A percentile compares a stretch with the other conserved stretches of the same genome.
phyloP scores from a whole-genome alignment of 2,329 filamentous ascomycete species.

The Fusarium sp. region DNA sequence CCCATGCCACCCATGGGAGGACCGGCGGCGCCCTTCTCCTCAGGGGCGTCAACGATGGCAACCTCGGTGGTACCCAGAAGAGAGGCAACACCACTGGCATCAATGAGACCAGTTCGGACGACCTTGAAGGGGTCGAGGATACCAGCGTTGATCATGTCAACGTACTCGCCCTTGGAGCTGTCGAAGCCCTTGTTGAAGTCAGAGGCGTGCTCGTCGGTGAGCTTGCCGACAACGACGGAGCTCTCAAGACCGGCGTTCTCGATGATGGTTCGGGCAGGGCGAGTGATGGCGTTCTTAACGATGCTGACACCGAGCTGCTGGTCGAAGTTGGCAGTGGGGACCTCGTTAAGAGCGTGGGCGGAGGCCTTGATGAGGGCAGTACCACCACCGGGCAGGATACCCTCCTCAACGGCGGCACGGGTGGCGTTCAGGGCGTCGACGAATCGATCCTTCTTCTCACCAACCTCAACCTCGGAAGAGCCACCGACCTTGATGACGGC shows the following conservation, averaged over 20 bases:
- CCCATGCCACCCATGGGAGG: slow-evolving; percentile 73
- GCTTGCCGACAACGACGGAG: slow-evolving; percentile 96
- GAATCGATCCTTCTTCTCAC: slow-evolving; percentile 99
- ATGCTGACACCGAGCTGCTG: slow-evolving; percentile 98
- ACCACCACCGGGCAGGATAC: slow-evolving; percentile 97
- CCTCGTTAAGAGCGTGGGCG: slow-evolving; percentile 81
- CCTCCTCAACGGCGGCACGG: slow-evolving; percentile 97
- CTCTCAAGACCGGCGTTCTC: slow-evolving; percentile 98
- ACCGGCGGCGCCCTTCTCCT: slow-evolving; percentile 83
- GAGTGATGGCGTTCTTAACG: slow-evolving; percentile 97
- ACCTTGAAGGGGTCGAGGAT: slow-evolving; percentile 99
- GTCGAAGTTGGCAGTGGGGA: slow-evolving; percentile 97
- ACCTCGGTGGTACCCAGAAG: slow-evolving; percentile 98
- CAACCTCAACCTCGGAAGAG: slow-evolving; percentile 96
- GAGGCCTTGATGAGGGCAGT: slow-evolving; percentile 98
- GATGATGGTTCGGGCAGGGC: slow-evolving; percentile 92
- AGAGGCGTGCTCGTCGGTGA: slow-evolving; percentile 88
- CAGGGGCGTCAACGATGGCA: slow-evolving; percentile 93
- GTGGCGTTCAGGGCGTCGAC: slow-evolving; percentile 98
- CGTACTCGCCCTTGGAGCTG: slow-evolving; percentile 96
- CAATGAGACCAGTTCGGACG: slow-evolving; percentile 93
- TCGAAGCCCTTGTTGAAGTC: slow-evolving; percentile 99
- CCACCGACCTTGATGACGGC: slow-evolving; percentile 99
- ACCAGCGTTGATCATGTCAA: slow-evolving; percentile 97
- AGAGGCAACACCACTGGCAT: slow-evolving; percentile 95